Conservation (phyloP, 2,329 filamentous ascomycete species). For the Fusarium sp. region DNA sequence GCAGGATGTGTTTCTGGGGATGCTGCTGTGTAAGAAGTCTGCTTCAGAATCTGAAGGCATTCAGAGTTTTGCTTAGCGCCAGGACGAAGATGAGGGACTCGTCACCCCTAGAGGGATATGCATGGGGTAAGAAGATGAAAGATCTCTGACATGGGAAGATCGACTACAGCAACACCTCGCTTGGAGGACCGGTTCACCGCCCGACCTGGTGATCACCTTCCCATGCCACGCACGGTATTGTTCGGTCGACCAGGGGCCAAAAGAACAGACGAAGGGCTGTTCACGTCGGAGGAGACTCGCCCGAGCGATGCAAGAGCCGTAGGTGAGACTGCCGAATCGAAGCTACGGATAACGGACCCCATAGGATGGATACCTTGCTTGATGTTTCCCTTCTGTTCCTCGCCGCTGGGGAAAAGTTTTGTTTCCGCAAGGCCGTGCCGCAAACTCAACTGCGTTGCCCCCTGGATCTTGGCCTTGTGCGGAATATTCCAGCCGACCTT, state of each 20-base stretch:
- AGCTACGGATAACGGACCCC: constrained; percentile 5
- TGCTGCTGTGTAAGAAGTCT: constrained; percentile 25
- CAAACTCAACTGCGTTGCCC: constrained; percentile 21
- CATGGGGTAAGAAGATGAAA: constrained; percentile 15
- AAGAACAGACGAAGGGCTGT: constrained; percentile 30
- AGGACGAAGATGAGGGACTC: background rate
- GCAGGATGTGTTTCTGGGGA: constrained; percentile 28
- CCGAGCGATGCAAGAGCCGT: constrained; percentile 16
- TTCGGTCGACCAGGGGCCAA: constrained; percentile 18
- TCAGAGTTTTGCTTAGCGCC: constrained; percentile 27
- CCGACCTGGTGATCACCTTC: constrained; percentile 20
- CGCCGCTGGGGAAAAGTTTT: constrained; percentile 22
- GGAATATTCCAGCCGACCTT: constrained; percentile 17
- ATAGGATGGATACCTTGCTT: constrained; percentile 9
- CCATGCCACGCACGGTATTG: constrained; percentile 21
- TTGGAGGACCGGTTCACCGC: constrained; percentile 28
- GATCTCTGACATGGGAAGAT: constrained; percentile 34
- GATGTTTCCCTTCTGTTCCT: constrained; percentile 25
- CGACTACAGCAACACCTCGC: constrained; percentile 30
- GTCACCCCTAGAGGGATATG: constrained; percentile 16
- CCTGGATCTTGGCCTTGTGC: constrained; percentile 10
- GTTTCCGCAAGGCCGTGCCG: constrained; percentile 28
- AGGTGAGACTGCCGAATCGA: constrained; percentile 15
- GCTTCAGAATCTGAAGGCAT: constrained; percentile 28
- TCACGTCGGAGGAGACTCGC: constrained; percentile 1